Percentiles rank a stretch among this genome's conserved stretches.
phyloP scores from a whole-genome alignment of 192 early-diverging fungal genomes.

The Dimargaris cristalligena region DNA sequence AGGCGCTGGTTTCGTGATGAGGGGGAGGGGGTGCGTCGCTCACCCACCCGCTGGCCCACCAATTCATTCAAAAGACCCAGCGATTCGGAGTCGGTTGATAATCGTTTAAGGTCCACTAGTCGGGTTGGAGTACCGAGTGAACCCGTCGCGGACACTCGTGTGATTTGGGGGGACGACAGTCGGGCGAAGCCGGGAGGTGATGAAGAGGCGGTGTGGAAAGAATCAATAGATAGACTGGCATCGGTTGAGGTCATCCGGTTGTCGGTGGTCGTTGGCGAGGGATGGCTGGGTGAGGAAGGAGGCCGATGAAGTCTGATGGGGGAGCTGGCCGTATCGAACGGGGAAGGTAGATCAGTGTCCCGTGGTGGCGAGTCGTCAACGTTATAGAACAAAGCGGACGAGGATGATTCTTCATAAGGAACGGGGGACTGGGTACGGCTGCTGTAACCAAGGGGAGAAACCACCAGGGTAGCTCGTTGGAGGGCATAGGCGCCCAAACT shows the following conservation, averaged over 20 bases:
- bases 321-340: not conserved
- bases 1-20: not conserved
- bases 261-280: not conserved
- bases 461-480: constrained; percentile 4
- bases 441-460: not conserved
- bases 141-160: not conserved
- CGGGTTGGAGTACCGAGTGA: not conserved
- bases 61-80: not conserved
- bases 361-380: not conserved
- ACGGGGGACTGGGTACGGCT: not conserved
- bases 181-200: not conserved
- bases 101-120: not conserved
- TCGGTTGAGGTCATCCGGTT: not conserved
- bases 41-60: not conserved
- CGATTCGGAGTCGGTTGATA: not conserved
- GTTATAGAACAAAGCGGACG: not conserved
- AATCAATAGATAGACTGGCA: not conserved
- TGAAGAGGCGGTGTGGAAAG: constrained; percentile 1
- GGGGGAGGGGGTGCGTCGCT: too few relatives aligned
- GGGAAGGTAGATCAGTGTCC: not conserved
- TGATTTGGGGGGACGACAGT: not conserved
- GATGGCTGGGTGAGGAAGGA: not conserved
- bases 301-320: not conserved
- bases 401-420: not conserved
- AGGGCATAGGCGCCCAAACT: not conserved